phyloP scores from a whole-genome alignment of 2,329 filamentous ascomycete genomes.

The Dothideomycetidae sp. region DNA sequence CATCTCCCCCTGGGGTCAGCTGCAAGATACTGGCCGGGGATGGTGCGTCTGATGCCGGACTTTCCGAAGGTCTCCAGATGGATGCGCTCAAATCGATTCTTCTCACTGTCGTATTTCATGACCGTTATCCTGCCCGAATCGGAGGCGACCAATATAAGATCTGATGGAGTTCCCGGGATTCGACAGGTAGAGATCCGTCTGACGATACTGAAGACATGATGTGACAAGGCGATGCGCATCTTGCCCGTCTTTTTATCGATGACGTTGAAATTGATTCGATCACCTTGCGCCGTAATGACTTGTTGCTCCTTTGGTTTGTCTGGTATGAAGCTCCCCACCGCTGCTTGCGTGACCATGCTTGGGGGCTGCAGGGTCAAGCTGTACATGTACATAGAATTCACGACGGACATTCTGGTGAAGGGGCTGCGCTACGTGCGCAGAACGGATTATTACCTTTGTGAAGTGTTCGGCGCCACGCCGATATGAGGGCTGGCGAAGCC shows the following conservation, averaged over 20 bases:
- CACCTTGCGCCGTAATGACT: slow-evolving; percentile 86
- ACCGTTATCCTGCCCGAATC: slow-evolving; percentile 93
- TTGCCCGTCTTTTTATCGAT: slow-evolving; percentile 57
- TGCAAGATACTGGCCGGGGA: slow-evolving; percentile 91
- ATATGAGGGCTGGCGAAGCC: no score
- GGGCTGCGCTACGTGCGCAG: neutral
- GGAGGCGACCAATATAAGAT: slow-evolving; percentile 89
- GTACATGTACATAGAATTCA: slow-evolving; percentile 37
- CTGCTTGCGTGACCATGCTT: slow-evolving; percentile 75
- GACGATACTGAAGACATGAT: slow-evolving; percentile 94
- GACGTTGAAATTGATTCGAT: slow-evolving; percentile 72
- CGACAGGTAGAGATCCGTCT: slow-evolving; percentile 77
- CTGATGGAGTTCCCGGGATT: slow-evolving; percentile 90
- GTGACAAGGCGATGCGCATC: slow-evolving; percentile 70
- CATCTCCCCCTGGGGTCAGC: slow-evolving; percentile 92
- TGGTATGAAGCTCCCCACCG: slow-evolving; percentile 69
- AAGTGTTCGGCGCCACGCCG: no score
- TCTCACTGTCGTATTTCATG: slow-evolving; percentile 73
- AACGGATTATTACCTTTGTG: no score
- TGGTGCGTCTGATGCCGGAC: slow-evolving; percentile 80
- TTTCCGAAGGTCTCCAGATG: slow-evolving; percentile 98
- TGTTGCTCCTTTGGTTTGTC: slow-evolving; percentile 85
- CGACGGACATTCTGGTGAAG: slow-evolving; percentile 12
- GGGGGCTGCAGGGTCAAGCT: slow-evolving; percentile 90
- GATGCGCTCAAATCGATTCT: slow-evolving; percentile 76